phyloP scores from a whole-genome alignment of 176 grass and related monocot species.

The Cenchrus purpureus region DNA sequence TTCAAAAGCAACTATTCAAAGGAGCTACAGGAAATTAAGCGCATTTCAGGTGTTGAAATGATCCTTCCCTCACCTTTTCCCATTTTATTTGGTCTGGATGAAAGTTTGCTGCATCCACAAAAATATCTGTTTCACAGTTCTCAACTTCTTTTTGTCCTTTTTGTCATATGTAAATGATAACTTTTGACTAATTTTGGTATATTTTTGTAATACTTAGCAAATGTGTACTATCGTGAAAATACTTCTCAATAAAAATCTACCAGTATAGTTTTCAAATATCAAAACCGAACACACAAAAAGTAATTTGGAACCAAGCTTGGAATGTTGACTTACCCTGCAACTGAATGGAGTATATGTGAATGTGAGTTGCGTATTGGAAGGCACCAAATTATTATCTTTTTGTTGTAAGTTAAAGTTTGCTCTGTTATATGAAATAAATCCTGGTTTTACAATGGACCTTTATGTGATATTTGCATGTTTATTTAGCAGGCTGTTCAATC shows the following conservation, averaged over 20 bases:
- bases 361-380: background rate
- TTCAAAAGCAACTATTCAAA: slow-evolving; percentile 59
- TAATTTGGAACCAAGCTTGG: background rate
- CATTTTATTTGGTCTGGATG: slow-evolving; percentile 17
- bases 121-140: slow-evolving; percentile 13
- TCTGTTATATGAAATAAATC: slow-evolving; percentile 9
- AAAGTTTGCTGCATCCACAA: background rate
- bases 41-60: slow-evolving; percentile 70
- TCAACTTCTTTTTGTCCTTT: background rate
- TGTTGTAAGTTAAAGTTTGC: slow-evolving; percentile 10
- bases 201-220: background rate
- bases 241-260: background rate
- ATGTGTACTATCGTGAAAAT: background rate
- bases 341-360: slow-evolving; percentile 2
- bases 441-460: background rate
- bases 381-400: background rate
- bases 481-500: background rate
- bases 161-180: slow-evolving; percentile 21
- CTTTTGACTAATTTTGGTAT: background rate
- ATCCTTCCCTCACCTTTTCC: slow-evolving; percentile 32
- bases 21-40: slow-evolving; percentile 79
- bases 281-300: background rate
- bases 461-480: slow-evolving; percentile 31
- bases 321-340: background rate
- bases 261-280: background rate